phyloP scores from a whole-genome alignment of 2,329 filamentous ascomycete genomes.

The Fusarium avenaceum region DNA sequence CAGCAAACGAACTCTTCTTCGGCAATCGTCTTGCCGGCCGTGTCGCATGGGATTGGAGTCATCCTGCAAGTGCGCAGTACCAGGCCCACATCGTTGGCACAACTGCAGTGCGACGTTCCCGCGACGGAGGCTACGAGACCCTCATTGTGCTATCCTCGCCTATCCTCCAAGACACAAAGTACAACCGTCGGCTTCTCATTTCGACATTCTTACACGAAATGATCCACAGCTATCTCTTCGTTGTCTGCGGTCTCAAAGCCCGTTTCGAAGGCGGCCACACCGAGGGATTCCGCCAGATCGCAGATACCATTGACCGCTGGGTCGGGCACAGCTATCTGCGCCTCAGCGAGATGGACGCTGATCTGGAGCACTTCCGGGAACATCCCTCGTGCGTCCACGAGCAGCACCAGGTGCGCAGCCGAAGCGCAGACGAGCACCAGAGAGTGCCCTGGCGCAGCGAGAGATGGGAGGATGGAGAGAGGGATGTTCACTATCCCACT shows the following conservation, averaged over 20 bases:
- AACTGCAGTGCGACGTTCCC: constrained; percentile 67
- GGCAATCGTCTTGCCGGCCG: constrained; percentile 67
- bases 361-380: constrained; percentile 67
- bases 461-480: constrained; percentile 37
- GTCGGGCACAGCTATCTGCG: constrained; percentile 67
- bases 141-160: constrained; percentile 72
- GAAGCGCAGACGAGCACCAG: constrained; percentile 34
- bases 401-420: constrained; percentile 40
- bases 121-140: constrained; percentile 69
- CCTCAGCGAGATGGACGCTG: constrained; percentile 72
- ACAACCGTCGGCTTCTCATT: constrained; percentile 72
- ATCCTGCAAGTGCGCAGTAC: constrained; percentile 63
- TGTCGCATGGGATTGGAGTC: constrained; percentile 74
- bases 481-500: constrained; percentile 31
- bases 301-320: constrained; percentile 72
- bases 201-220: constrained; percentile 76
- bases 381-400: constrained; percentile 41
- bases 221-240: constrained; percentile 76
- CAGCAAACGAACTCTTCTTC: constrained; percentile 75
- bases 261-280: constrained; percentile 71
- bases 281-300: constrained; percentile 70
- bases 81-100: constrained; percentile 71
- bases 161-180: constrained; percentile 68
- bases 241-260: constrained; percentile 71
- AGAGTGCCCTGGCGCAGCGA: constrained; percentile 36